Evolutionary conservation across 2,329 filamentous ascomycete genomes (phyloP).

Genomic region (Venturia nashicola): DNA sequence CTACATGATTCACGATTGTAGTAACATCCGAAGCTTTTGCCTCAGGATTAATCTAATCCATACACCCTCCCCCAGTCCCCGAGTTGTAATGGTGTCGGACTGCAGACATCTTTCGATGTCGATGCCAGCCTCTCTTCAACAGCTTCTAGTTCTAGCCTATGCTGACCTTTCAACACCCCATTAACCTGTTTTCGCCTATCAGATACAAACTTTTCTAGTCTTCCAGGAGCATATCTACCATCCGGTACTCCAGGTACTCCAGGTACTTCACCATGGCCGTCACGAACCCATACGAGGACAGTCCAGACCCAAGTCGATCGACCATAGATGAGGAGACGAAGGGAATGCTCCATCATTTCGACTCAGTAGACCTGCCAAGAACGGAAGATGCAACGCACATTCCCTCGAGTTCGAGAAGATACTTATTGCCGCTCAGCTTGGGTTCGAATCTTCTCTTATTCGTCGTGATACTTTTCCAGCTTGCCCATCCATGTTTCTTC

Average conservation of each 20-base stretch:
- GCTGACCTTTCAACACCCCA: background rate
- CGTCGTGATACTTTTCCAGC: background rate
- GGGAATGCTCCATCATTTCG: background rate
- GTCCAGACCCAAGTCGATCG: background rate
- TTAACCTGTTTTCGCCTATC: too few relatives aligned
- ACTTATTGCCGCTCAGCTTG: background rate
- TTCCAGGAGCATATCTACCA: background rate
- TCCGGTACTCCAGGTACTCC: too few relatives aligned
- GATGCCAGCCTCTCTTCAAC: background rate
- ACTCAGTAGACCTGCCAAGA: background rate
- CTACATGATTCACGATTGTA: background rate
- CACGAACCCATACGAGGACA: conserved; percentile 1
- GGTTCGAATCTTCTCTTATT: conserved; percentile 1
- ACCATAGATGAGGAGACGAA: background rate
- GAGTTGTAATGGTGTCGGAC: background rate
- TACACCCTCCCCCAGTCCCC: background rate
- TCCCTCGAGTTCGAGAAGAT: background rate
- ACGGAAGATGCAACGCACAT: background rate
- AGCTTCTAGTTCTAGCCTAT: too few relatives aligned
- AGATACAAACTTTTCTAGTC: too few relatives aligned
- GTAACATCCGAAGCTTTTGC: background rate
- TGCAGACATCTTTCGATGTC: background rate
- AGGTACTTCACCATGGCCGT: background rate
- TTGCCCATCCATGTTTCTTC: conserved; percentile 5
- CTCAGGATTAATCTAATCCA: background rate